Evolutionary conservation across 148 eudicot genomes (phyloP).

Genomic region (Vaccinium vitisidaea): DNA sequence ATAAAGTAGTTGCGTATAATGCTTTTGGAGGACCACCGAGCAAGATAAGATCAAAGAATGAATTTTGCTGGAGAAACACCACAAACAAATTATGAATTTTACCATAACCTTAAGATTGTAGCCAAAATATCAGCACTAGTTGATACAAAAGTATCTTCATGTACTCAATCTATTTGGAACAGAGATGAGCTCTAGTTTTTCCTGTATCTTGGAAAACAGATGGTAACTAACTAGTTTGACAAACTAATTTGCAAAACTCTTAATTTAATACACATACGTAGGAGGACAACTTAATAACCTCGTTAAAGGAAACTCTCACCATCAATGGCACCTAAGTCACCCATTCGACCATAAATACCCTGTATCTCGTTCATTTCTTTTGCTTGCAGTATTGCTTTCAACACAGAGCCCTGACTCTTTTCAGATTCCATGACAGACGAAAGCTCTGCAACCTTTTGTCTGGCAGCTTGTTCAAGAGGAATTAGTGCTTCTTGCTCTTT

Average conservation of each 20-base stretch:
- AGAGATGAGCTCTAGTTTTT: neutral
- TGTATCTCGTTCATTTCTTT: conserved; percentile 67
- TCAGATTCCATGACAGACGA: conserved; percentile 76
- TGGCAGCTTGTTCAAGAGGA: conserved; percentile 82
- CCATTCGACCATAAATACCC: conserved; percentile 97
- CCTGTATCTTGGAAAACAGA: neutral
- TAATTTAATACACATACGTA: neutral
- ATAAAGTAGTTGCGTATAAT: no score
- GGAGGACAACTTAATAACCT: neutral
- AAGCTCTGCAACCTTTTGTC: conserved; percentile 87
- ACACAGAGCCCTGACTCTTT: conserved; percentile 89
- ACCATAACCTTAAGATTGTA: neutral
- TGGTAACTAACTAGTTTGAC: neutral
- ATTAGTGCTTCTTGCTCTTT: conserved; percentile 74
- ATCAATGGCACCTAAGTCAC: conserved; percentile 96
- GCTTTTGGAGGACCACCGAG: neutral
- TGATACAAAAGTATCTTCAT: neutral
- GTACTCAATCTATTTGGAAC: neutral
- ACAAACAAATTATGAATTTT: neutral
- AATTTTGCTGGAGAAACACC: neutral
- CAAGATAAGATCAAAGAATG: neutral
- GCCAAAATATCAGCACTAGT: neutral
- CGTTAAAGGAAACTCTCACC: conserved; percentile 37
- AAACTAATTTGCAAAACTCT: neutral
- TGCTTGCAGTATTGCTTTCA: conserved; percentile 83